phyloP scores from a whole-genome alignment of 2,329 filamentous ascomycete genomes.

The Aspergillus aculeatus region DNA sequence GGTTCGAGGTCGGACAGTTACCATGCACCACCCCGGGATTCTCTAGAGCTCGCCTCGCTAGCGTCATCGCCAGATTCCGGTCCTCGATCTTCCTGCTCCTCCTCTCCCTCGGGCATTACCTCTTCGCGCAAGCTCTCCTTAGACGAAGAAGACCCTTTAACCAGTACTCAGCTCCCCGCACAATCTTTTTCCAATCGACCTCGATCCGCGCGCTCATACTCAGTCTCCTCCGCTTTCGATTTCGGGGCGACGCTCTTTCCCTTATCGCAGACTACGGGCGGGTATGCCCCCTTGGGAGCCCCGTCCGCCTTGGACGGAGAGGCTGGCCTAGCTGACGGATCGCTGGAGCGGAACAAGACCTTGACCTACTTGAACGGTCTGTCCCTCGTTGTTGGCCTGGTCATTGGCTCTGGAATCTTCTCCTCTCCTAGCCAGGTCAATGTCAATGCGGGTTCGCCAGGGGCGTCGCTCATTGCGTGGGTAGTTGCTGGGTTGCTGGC shows the following conservation, averaged over 20 bases:
- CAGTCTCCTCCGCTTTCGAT: conserved; percentile 89
- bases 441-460: conserved; percentile 84
- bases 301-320: conserved; percentile 60
- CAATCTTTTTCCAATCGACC: conserved; percentile 50
- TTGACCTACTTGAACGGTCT: conserved; percentile 92
- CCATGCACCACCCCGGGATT: conserved; percentile 71
- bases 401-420: conserved; percentile 96
- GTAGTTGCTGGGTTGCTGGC: conserved; percentile 84
- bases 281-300: conserved; percentile 83
- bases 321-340: conserved; percentile 67
- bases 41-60: conserved; percentile 91
- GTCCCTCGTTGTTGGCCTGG: conserved; percentile 84
- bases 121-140: conserved; percentile 92
- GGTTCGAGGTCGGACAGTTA: conserved; percentile 29
- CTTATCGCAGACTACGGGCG: conserved; percentile 74
- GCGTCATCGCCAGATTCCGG: conserved; percentile 71
- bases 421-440: conserved; percentile 92
- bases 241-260: conserved; percentile 93
- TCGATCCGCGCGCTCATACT: conserved; percentile 69
- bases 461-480: conserved; percentile 89
- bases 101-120: conserved; percentile 77
- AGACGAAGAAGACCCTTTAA: conserved; percentile 78
- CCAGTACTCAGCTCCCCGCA: conserved; percentile 50
- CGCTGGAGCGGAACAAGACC: conserved; percentile 91
- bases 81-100: conserved; percentile 66